Evolutionary conservation across 2,329 filamentous ascomycete species (phyloP).

Genomic region (Colletotrichum liaoningense): DNA sequence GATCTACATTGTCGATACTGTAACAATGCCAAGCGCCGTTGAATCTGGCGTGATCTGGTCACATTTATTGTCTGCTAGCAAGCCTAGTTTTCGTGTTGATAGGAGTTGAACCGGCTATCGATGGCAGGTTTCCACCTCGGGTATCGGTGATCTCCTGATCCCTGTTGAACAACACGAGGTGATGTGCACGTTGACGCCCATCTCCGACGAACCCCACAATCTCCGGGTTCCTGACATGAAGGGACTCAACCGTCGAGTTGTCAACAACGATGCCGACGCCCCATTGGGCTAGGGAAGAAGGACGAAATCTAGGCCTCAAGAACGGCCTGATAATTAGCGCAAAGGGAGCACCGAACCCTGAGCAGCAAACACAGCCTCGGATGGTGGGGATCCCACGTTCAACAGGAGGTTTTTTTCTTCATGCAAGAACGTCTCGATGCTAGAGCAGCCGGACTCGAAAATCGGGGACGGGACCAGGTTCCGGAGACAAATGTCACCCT

Average conservation of each 20-base stretch:
- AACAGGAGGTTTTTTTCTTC: not conserved
- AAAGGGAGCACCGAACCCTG: not conserved
- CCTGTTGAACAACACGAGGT: not conserved
- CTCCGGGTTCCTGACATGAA: not conserved
- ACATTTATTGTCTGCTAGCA: not conserved
- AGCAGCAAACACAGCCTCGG: not conserved
- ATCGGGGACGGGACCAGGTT: conserved; percentile 10
- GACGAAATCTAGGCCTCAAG: not conserved
- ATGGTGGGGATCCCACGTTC: not conserved
- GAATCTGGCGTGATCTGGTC: not conserved
- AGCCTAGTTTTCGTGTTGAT: not conserved
- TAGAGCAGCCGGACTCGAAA: too few relatives aligned
- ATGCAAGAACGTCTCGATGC: conserved; percentile 1
- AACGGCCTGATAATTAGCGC: conserved; percentile 8
- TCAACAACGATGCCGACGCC: not conserved
- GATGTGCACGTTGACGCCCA: conserved; percentile 1
- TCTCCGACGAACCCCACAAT: conserved; percentile 1
- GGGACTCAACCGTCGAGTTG: not conserved
- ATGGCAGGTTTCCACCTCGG: not conserved
- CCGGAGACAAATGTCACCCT: conserved; percentile 23
- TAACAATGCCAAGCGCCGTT: not conserved
- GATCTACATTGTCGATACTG: not conserved
- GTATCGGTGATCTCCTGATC: conserved; percentile 12
- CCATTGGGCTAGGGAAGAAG: not conserved
- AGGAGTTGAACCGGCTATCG: not conserved